phyloP scores from a whole-genome alignment of 163 green algal genomes.

The Scenedesmus sp. region DNA sequence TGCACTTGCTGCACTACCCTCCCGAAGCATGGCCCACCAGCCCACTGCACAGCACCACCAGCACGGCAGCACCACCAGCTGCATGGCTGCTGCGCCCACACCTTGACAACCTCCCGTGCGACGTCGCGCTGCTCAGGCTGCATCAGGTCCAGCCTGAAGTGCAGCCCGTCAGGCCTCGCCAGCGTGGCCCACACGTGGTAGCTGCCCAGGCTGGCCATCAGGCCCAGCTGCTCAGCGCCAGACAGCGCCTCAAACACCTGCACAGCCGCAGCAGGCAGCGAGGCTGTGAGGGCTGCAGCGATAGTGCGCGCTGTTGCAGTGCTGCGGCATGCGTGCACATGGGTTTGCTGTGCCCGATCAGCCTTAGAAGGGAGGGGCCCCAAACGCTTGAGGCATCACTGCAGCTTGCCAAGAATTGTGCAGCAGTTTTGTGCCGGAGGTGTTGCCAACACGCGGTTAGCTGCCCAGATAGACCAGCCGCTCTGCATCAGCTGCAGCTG shows the following conservation, averaged over 20 bases:
- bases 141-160: slow-evolving; percentile 56
- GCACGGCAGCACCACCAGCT: no score
- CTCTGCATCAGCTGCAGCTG: no score
- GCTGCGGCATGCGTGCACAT: no score
- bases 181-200: slow-evolving; percentile 54
- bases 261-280: neutral
- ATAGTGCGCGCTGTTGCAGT: no score
- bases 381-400: no score
- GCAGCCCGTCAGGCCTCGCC: slow-evolving; percentile 47
- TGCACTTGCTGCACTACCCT: no score
- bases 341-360: no score
- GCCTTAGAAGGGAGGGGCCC: no score
- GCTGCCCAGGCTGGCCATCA: slow-evolving; percentile 32
- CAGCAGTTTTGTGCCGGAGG: neutral
- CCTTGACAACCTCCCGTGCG: slow-evolving; percentile 42
- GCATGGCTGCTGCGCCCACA: neutral
- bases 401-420: neutral
- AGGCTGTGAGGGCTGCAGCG: no score
- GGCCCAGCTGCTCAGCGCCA: slow-evolving; percentile 37
- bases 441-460: neutral
- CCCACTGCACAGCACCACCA: neutral
- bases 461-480: neutral
- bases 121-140: slow-evolving; percentile 54
- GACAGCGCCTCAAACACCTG: slow-evolving; percentile 49
- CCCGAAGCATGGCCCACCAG: slow-evolving; percentile 3